A percentile compares a stretch with the other conserved stretches of the same genome.
Evolutionary conservation across 805 yeast genomes (phyloP).

Genomic region (Yamadazyma insecticola): DNA sequence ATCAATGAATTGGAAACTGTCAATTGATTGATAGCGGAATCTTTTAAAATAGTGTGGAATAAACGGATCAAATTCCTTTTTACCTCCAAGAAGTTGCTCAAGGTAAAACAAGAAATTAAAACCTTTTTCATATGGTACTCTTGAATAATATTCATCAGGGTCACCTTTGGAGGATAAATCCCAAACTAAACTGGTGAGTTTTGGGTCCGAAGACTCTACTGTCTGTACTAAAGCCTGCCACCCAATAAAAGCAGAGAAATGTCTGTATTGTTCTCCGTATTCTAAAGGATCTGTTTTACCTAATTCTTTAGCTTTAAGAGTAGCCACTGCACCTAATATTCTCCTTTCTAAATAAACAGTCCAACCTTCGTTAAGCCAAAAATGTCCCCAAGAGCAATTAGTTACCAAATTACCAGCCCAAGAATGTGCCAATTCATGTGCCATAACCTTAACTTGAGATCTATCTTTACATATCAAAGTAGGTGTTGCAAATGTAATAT

Average conservation of each 20-base stretch:
- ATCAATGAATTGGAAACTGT: slow-evolving; percentile 22
- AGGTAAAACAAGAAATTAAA: slow-evolving; percentile 26
- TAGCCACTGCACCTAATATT: slow-evolving; percentile 40
- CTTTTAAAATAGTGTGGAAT: slow-evolving; percentile 24
- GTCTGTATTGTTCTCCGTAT: slow-evolving; percentile 28
- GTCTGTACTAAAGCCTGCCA: slow-evolving; percentile 25
- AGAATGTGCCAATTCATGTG: slow-evolving; percentile 90
- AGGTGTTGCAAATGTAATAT: slow-evolving; percentile 87
- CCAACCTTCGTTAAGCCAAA: slow-evolving; percentile 96
- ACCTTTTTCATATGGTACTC: slow-evolving; percentile 34
- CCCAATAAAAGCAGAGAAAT: slow-evolving; percentile 28
- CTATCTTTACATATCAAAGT: slow-evolving; percentile 82
- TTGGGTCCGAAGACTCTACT: slow-evolving; percentile 16
- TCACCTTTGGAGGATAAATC: slow-evolving; percentile 15
- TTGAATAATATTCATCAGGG: slow-evolving; percentile 30
- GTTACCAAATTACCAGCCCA: slow-evolving; percentile 93
- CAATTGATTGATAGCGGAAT: slow-evolving; percentile 24
- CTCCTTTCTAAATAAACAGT: slow-evolving; percentile 88
- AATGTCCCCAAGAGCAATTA: slow-evolving; percentile 88
- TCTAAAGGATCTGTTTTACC: slow-evolving; percentile 13
- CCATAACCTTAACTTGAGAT: slow-evolving; percentile 82
- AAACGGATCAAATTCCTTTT: slow-evolving; percentile 21
- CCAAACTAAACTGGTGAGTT: slow-evolving; percentile 21
- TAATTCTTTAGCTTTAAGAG: slow-evolving; percentile 15
- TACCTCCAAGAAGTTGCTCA: slow-evolving; percentile 21